Conservation (phyloP, 2,329 filamentous ascomycete genomes). For the Trichoderma atrobrunneum region DNA sequence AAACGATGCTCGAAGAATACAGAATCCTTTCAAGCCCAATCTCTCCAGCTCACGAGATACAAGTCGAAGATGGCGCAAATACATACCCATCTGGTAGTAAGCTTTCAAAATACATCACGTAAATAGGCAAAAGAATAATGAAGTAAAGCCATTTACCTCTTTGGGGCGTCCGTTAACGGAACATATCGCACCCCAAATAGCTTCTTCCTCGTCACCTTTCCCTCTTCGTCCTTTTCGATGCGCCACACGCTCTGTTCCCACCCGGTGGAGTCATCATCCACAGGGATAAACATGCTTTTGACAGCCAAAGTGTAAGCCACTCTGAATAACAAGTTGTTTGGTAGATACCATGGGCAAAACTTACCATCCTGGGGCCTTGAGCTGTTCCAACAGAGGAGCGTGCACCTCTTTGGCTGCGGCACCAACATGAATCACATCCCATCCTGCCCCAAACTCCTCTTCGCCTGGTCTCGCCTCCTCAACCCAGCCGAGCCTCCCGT, state of each 20-base stretch:
- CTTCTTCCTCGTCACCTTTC: constrained; percentile 58
- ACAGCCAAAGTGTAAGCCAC: not conserved
- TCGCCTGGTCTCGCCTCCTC: constrained; percentile 45
- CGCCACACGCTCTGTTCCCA: constrained; percentile 67
- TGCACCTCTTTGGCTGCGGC: constrained; percentile 78
- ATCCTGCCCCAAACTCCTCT: constrained; percentile 54
- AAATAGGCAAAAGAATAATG: not conserved
- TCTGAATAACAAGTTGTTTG: not conserved
- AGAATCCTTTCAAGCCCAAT: not conserved
- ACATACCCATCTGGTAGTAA: not conserved
- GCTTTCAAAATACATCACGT: not conserved
- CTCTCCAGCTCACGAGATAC: not conserved
- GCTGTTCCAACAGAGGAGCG: constrained; percentile 68
- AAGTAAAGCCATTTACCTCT: not conserved
- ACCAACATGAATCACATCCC: constrained; percentile 94
- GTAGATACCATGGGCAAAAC: constrained; percentile 21
- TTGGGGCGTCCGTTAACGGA: constrained; percentile 68
- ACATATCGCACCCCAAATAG: constrained; percentile 74
- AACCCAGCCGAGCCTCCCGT: constrained; percentile 64
- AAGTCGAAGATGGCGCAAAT: not conserved
- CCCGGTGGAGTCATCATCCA: constrained; percentile 52
- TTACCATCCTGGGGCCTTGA: constrained; percentile 70
- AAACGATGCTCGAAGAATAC: not conserved
- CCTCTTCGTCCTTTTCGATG: constrained; percentile 68
- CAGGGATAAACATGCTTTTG: constrained; percentile 69